Percentiles rank a stretch among this genome's conserved stretches.
phyloP scores from a whole-genome alignment of 2,329 filamentous ascomycete species.

The Aspergillus fumigatiaffinis region DNA sequence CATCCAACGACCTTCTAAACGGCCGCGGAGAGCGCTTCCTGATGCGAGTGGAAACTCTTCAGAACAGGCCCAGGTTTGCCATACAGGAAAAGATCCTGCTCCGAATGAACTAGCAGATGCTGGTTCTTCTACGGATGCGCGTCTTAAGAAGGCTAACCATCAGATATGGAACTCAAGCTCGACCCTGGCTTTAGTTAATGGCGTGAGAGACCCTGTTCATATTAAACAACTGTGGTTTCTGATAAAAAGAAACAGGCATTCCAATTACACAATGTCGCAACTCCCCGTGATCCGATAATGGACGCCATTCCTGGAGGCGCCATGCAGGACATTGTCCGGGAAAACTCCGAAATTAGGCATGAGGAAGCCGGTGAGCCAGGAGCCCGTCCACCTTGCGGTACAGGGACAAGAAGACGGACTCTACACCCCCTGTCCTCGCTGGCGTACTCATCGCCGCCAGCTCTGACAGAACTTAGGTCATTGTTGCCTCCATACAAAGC shows the following conservation, averaged over 20 bases:
- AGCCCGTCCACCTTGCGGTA: not conserved
- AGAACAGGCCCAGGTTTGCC: not conserved
- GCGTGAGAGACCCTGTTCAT: constrained; percentile 4
- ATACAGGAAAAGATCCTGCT: not conserved
- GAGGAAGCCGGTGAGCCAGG: not conserved
- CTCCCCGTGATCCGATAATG: constrained; percentile 6
- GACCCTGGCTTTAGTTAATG: constrained; percentile 17
- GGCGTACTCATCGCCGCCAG: constrained; percentile 1
- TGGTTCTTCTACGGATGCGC: not conserved
- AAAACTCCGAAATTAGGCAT: not conserved
- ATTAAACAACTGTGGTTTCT: not conserved
- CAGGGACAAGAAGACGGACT: not conserved
- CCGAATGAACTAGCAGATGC: not conserved
- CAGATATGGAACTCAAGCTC: constrained; percentile 18
- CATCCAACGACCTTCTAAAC: not conserved
- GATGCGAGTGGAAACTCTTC: not conserved
- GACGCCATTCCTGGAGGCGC: constrained; percentile 16
- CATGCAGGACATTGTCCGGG: not conserved
- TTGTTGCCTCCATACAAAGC: constrained; percentile 21
- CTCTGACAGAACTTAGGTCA: constrained; percentile 6
- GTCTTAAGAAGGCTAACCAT: not conserved
- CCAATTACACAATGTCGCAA: constrained; percentile 9
- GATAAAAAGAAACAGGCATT: constrained; percentile 11
- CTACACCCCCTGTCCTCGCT: not conserved
- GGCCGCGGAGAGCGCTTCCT: not conserved